Base-by-base conservation (phyloP, 805 yeast species). In the Saccharomycopsis fibuligera region DNA sequence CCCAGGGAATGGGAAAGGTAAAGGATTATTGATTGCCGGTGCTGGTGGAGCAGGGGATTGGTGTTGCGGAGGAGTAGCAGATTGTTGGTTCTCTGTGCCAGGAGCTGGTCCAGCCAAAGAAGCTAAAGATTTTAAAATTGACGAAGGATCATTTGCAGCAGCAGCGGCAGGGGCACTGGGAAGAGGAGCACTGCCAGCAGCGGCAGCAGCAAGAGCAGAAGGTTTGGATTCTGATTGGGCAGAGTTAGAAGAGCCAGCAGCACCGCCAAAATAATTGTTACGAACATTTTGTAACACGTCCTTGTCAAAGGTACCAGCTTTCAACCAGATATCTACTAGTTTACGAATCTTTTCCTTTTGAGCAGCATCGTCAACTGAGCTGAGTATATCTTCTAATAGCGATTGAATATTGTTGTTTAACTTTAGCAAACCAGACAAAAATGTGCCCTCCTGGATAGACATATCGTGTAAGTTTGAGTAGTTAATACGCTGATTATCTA, bases 261-360 rank as follows among this genome's bases (percentile, higher is more conserved):
- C 60, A n/a, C 54, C 6, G 25, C 66, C 68, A 59, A 83, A 84
- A 63, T 76, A 76, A 60, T 76, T 81, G 10, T 70, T 64, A 61
- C 82, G 76, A 50, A 87, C 74, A 17, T 73, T 62, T 40, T 72
- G 65, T 47, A 93, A 68, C 29, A 73, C 67, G 36, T 72, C 70
- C 38, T 76, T 75, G 48, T 72, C 71, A 67, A 93, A 91, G 14
- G 96, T 84, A 38, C 78, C 79, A 33, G 89, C 83, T 55, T 86
- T 80, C 57, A 80, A 86, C 99, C 99, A 93, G 59, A 93, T 90
- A 55, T 87, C 96, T 56, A 93, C 76, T 57, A 93, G 73, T 66
- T 89, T 91, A 59, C 81, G 71, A 57, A 89, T 78, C 64, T 90
- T 93, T 51, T 79, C 88, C 61, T 66, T 76, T 65, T 71, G 86